Conservation (phyloP, 1,284 basidiomycete genomes). For the Coniferiporia weirii region DNA sequence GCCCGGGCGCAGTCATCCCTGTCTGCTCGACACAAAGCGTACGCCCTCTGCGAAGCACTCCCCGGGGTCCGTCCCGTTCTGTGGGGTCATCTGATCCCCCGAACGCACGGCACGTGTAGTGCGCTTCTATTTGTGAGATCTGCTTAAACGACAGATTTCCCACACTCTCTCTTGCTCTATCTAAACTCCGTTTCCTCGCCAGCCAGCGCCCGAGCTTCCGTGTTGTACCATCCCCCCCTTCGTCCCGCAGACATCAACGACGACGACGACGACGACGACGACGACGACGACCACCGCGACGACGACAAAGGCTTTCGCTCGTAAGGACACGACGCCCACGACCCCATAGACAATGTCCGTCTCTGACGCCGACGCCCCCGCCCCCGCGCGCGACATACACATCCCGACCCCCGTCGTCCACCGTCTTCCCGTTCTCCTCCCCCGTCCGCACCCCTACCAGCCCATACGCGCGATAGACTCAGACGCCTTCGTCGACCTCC, state of each 20-base stretch:
- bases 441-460: slow-evolving; percentile 34
- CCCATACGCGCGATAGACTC: slow-evolving; percentile 51
- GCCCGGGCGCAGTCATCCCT: too few relatives aligned
- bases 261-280: slow-evolving; percentile 5
- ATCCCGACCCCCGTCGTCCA: slow-evolving; percentile 5
- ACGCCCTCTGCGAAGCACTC: too few relatives aligned
- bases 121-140: not conserved
- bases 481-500: slow-evolving; percentile 52
- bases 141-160: not conserved
- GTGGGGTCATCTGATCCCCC: too few relatives aligned
- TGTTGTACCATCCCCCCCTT: not conserved
- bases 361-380: not conserved
- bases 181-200: not conserved
- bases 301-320: not conserved
- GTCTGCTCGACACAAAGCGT: too few relatives aligned
- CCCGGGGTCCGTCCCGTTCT: too few relatives aligned
- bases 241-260: not conserved
- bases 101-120: too few relatives aligned
- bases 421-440: slow-evolving; percentile 33
- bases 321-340: not conserved
- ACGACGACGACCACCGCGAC: slow-evolving; percentile 7
- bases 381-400: not conserved
- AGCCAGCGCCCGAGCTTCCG: not conserved
- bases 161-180: not conserved
- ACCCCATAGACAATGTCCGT: slow-evolving; percentile 1